Base-by-base conservation (phyloP, 257 asterid species). In the Solanum dulcamara region DNA sequence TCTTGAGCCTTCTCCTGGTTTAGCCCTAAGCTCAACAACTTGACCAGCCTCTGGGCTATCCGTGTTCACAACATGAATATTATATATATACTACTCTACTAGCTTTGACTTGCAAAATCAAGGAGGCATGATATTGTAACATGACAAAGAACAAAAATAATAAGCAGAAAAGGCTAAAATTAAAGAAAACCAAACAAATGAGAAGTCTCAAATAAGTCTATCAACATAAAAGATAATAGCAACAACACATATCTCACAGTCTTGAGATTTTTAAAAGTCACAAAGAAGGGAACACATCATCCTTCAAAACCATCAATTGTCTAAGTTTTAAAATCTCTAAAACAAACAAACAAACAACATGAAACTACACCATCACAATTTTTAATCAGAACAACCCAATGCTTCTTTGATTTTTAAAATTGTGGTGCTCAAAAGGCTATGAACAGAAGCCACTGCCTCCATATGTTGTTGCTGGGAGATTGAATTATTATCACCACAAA, bases 371-470 rank as follows among this genome's bases (percentile, higher is more conserved):
- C 24, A 44, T 60, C 74, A 30, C 79, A 85, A 81, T 37, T 74
- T 87, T 50, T 80, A 53, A 7, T 89, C 89, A 26, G 90, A 55
- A 74, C 75, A 86, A 81, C 83, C 66, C 35, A 92, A 86, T 3
- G 88, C 91, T 2, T 37, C 81, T 68, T 89, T 94, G 24, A 93
- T 91, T 75, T 90, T 94, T 11, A 88, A 89, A 37, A 91, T 51
- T 0, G 91, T 94, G 84, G 93, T 85, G 89, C 91, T 92, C 13
- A 94, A 84, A 15, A 93, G 87, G 18, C 89, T 53, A 60, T 91
- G 89, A 81, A 91, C 87, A 5, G 84, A 86, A 13, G 92, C 88
- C 68, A 91, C 93, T 0, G 91, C 88, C 88, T 91, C 96, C 92
- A 88, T 88, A 30, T 88, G 84, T 1, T 86, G 89, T 40, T 90